Base-by-base conservation (phyloP, 768 basidiomycete species). In the Tremella fuciformis region DNA sequence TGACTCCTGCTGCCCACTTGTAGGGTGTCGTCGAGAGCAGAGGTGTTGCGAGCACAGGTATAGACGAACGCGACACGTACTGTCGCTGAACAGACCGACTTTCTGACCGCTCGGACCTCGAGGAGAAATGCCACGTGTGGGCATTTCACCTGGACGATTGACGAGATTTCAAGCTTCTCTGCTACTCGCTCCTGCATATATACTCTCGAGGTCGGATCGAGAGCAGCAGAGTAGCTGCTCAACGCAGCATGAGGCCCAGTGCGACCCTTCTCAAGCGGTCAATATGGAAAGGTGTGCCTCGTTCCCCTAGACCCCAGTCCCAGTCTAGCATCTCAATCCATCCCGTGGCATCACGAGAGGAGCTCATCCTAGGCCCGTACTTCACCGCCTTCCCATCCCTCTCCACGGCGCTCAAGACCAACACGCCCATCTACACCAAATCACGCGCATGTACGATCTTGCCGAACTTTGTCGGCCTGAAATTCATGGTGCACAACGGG, bases 341-440 rank as follows among this genome's bases (percentile, higher is more conserved):
- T 48, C 11, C 0, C n/a, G n/a, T n/a, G n/a, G n/a, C n/a, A n/a
- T n/a, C n/a, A n/a, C n/a, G n/a, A n/a, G n/a, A n/a, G n/a, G n/a
- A n/a, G n/a, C n/a, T n/a, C n/a, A n/a, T n/a, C n/a, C n/a, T n/a
- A 98, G 94, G 93, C 3, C 94, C 94, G 13, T 96, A 85, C 78
- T 98, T 98, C 70, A 88, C 92, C 51, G 84, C 91, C 18, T 97
- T 97, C 78, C 89, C 91, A 2, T 88, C 89, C 69, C 80, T 98
- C 58, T 83, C 84, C 26, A 85, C 92, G 41, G 87, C 93, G 1
- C 79, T 90, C 56, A 80, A 84, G 59, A 86, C 86, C 76, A 89
- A 89, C 77, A 81, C 84, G n/a, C 85, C 91, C 0, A 91, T 99
- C 70, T 84, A 84, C 69, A 99, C 94, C 0, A 83, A 90, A 59